A percentile compares a stretch with the other conserved stretches of the same genome.
Conservation (phyloP, 305 asterid species). For the Rubia occidens region DNA sequence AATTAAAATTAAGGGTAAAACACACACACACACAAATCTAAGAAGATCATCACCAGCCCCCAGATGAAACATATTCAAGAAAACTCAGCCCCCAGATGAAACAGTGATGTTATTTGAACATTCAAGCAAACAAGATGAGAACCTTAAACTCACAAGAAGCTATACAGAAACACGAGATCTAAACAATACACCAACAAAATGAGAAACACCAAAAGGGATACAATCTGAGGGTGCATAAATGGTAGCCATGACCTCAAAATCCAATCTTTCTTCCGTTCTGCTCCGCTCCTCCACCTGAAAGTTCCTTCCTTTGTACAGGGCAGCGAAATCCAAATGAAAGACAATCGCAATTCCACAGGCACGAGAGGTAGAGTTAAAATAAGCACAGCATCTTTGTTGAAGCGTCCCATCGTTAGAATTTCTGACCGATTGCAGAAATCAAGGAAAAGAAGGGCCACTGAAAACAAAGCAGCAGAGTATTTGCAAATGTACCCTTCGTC, state of each 20-base stretch:
- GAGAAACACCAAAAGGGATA: slow-evolving; percentile 19
- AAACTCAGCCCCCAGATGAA: neutral
- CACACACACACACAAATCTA: neutral
- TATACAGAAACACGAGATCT: neutral
- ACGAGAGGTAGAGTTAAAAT: no score
- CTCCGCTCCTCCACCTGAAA: neutral
- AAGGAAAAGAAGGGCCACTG: no score
- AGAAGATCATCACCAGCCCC: neutral
- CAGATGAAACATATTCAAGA: neutral
- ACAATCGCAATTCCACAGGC: no score
- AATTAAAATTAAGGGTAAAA: no score
- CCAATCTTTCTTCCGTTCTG: neutral
- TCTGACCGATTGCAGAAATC: no score
- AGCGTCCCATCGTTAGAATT: no score
- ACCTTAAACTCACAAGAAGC: slow-evolving; percentile 13
- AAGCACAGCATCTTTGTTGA: no score
- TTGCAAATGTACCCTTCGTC: no score
- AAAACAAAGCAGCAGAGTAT: no score
- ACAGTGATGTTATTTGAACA: neutral
- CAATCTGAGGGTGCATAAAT: slow-evolving; percentile 29
- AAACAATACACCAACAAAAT: neutral
- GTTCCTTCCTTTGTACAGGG: neutral
- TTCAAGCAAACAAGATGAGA: no score
- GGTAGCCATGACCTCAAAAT: slow-evolving; percentile 26
- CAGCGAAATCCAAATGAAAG: no score